Evolutionary conservation across 495 filamentous ascomycete genomes (phyloP), one percentile per base, ranked within the genome.

Genomic region (Hypoxylon fragiforme): DNA sequence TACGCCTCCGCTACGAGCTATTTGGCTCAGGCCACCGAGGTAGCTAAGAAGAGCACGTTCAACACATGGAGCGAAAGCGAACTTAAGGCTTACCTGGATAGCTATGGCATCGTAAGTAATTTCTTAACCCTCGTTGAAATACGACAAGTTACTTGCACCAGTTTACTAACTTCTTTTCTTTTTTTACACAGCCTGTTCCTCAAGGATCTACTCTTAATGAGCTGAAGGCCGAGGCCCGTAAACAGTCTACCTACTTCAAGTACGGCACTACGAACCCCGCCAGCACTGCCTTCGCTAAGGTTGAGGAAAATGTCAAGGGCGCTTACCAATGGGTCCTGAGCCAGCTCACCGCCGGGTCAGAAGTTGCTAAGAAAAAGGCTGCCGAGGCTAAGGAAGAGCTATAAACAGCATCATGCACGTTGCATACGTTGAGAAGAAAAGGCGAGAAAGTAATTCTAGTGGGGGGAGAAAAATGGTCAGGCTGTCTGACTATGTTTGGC

Each of bases 1-100:
- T 91, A 85, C 50, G 88, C 88, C 14, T 88, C 87, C 5, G 83
- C 85, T 13, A 92, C 89, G 14, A 86, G 85, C 18, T 86, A 87
- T 52, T 74, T 92, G 7, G 76, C 86, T 2, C 70, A 81, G 24
- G 85, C 84, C 7, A 92, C 90, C 7, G 82, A 82, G 48, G 62
- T 76, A 3, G 86, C 79, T 37, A 92, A 91, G 75, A 81, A 86
- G 13, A 70, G 68, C 13, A 79, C 83, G 3, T 94, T 94, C 57
- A 85, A 94, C 39, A 85, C 82, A 1, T 95, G 90, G 90, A 88
- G 88, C 44, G 84, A 78, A 52, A 78, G 72, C 46, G 90, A 95
- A 14, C 75, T 95, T 44, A 92, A 92, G 75, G 73, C 80, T 11
- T 92, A 91, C 55, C 78, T 92, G 9, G 89, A 92, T 67, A 86